Percentiles rank a stretch among this genome's conserved stretches.
Conservation (phyloP, 1,284 basidiomycete genomes). For the Abortiporus biennis region DNA sequence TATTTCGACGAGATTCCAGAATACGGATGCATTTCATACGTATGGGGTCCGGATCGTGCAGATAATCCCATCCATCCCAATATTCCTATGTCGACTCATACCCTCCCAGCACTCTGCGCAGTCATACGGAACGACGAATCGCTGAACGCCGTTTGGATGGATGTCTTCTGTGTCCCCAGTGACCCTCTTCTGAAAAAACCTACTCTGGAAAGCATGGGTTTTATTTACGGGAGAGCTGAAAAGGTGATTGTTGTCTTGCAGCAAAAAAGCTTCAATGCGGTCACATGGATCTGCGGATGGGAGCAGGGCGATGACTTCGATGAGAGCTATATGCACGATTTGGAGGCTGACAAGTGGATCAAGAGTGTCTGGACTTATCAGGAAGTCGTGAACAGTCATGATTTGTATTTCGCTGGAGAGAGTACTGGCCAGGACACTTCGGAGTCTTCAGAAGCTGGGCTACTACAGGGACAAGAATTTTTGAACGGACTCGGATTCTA, state of each 20-base stretch:
- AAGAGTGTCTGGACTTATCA: slow-evolving; percentile 20
- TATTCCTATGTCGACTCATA: slow-evolving; percentile 16
- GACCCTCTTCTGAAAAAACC: slow-evolving; percentile 12
- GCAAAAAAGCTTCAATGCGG: slow-evolving; percentile 11
- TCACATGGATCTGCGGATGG: slow-evolving; percentile 10
- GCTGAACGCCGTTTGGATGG: slow-evolving; percentile 15
- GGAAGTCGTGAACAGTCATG: slow-evolving; percentile 15
- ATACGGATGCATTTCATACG: slow-evolving; percentile 20
- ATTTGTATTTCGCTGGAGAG: slow-evolving; percentile 11
- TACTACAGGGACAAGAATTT: slow-evolving; percentile 1
- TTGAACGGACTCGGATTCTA: slow-evolving; percentile 12
- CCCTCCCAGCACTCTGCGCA: slow-evolving; percentile 11
- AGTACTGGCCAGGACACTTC: not conserved
- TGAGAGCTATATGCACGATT: too few relatives aligned
- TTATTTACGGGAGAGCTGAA: slow-evolving; percentile 14
- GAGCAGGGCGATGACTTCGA: slow-evolving; percentile 6
- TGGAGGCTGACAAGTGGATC: slow-evolving; percentile 19
- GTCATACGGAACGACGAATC: slow-evolving; percentile 11
- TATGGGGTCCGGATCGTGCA: slow-evolving; percentile 14
- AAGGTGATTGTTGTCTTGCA: slow-evolving; percentile 15
- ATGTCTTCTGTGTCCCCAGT: slow-evolving; percentile 16
- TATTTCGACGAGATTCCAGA: slow-evolving; percentile 8
- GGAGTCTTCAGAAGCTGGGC: too few relatives aligned
- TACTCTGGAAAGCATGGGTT: slow-evolving; percentile 18
- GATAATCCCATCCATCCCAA: slow-evolving; percentile 15